phyloP scores from a whole-genome alignment of 441 rosid species.

The Adansonia rubrostipa region DNA sequence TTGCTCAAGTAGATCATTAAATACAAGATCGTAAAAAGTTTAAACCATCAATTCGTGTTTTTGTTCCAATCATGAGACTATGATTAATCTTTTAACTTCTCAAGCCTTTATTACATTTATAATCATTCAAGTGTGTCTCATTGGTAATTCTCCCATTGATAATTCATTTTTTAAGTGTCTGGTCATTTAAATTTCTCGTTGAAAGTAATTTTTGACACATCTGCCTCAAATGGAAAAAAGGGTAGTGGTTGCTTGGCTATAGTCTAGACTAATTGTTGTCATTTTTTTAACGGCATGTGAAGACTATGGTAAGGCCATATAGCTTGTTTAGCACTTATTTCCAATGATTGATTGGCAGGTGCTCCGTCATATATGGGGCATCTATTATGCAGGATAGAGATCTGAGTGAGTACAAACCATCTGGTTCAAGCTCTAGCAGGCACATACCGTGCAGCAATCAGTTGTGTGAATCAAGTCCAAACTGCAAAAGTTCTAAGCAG shows the following conservation, averaged over 20 bases:
- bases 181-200: background rate
- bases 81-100: background rate
- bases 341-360: conserved; percentile 95
- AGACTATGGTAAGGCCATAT: conserved; percentile 39
- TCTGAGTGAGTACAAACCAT: conserved; percentile 70
- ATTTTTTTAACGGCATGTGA: conserved; percentile 2
- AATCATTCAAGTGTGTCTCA: conserved; percentile 4
- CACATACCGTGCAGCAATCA: conserved; percentile 65
- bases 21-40: background rate
- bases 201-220: background rate
- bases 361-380: conserved; percentile 91
- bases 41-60: background rate
- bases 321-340: conserved; percentile 79
- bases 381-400: conserved; percentile 93
- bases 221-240: background rate
- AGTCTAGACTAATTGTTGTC: background rate
- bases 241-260: background rate
- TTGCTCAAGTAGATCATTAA: background rate
- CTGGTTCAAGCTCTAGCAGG: conserved; percentile 73
- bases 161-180: background rate
- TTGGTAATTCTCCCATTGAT: background rate
- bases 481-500: conserved; percentile 62
- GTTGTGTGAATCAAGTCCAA: conserved; percentile 55
- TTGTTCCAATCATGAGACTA: background rate
- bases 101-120: background rate